Evolutionary conservation across 441 rosid species (phyloP).

Genomic region (Erysimum cheiri): DNA sequence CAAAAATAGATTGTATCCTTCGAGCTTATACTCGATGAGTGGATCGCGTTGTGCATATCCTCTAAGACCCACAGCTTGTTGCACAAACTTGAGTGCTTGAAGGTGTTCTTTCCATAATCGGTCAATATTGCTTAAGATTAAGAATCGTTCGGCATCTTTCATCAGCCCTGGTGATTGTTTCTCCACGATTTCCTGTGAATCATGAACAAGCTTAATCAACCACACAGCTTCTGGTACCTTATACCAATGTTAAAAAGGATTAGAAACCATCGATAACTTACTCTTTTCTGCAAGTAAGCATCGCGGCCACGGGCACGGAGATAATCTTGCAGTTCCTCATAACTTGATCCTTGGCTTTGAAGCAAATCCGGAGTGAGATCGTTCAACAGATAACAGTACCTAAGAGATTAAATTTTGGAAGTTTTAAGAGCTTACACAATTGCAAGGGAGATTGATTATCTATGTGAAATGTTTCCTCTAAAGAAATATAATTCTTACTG

Average conservation of each 20-base stretch:
- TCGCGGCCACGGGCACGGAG: constrained; percentile 83
- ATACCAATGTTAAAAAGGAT: constrained; percentile 13
- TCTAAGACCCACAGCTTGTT: constrained; percentile 95
- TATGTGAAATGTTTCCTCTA: constrained; percentile 15
- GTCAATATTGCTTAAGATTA: constrained; percentile 90
- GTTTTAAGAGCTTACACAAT: constrained; percentile 28
- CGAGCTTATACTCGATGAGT: constrained; percentile 93
- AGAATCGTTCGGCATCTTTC: constrained; percentile 93
- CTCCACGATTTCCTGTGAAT: constrained; percentile 73
- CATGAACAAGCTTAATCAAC: constrained; percentile 24
- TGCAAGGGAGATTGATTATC: background rate
- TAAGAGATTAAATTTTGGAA: constrained; percentile 39
- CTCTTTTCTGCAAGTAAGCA: constrained; percentile 94
- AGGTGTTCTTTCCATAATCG: constrained; percentile 98
- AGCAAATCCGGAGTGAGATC: constrained; percentile 83
- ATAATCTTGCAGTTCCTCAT: constrained; percentile 78
- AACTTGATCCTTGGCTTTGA: constrained; percentile 67
- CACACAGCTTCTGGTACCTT: constrained; percentile 29
- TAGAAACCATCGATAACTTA: constrained; percentile 34
- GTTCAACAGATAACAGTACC: constrained; percentile 91
- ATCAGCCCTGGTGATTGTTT: constrained; percentile 87
- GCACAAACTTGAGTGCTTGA: constrained; percentile 94
- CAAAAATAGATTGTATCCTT: constrained; percentile 93
- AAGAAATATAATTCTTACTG: constrained; percentile 59
- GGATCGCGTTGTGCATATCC: constrained; percentile 99